These are phyloP conservation scores for Nicotiana knightiana DNA, from an alignment of 257 asterid genomes.

Conservation along the genomic window DNA sequence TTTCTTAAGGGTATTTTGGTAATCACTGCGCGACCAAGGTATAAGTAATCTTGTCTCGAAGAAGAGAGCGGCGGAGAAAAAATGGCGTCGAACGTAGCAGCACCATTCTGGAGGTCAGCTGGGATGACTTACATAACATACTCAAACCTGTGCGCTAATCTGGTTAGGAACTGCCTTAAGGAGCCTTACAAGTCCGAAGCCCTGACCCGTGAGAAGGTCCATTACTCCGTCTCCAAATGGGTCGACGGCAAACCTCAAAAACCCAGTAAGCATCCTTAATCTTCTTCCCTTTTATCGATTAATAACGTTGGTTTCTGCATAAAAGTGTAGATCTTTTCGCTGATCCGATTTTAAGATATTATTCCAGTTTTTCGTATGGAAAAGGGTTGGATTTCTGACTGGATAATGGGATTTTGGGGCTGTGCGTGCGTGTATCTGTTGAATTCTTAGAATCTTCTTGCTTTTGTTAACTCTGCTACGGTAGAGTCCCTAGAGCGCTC, in stretches of 20 bases:
- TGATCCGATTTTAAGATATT: not conserved
- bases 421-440: not conserved
- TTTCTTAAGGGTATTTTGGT: too few relatives aligned
- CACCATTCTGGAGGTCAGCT: conserved; percentile 46
- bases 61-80: conserved; percentile 20
- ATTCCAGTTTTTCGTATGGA: not conserved
- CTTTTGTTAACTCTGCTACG: not conserved
- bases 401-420: not conserved
- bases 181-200: conserved; percentile 15
- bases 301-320: not conserved
- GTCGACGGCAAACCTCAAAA: conserved; percentile 9
- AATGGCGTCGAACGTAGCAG: conserved; percentile 66
- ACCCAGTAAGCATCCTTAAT: not conserved
- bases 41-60: not conserved
- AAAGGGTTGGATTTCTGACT: not conserved
- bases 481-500: not conserved
- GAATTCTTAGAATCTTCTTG: not conserved
- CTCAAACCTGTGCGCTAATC: conserved; percentile 69
- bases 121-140: conserved; percentile 92
- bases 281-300: not conserved
- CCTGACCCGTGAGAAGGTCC: conserved; percentile 12
- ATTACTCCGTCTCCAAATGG: conserved; percentile 13
- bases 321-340: not conserved
- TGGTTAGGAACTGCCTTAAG: conserved; percentile 50
- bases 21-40: too few relatives aligned